Evolutionary conservation across 139 green algal genomes (phyloP).

Genomic region (Coelastrella sp.): DNA sequence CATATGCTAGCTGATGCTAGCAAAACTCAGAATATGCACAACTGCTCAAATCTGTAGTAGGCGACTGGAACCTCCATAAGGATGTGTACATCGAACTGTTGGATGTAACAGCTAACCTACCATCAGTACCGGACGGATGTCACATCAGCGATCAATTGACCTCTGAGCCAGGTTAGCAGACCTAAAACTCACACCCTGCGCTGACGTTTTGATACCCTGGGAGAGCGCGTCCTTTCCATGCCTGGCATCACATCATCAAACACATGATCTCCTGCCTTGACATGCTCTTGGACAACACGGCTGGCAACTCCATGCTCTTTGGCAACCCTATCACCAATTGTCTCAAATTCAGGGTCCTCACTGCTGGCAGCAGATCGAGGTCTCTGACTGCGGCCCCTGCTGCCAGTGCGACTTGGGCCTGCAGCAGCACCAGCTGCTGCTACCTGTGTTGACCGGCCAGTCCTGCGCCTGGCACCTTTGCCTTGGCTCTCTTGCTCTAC

Average conservation of each 20-base stretch:
- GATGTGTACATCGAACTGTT: too few species aligned
- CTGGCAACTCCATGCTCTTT: constrained; percentile 17
- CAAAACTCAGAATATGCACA: too few species aligned
- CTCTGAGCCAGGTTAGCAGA: too few species aligned
- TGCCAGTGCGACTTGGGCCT: neutral
- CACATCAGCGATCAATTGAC: too few species aligned
- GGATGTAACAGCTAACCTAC: too few species aligned
- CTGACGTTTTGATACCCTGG: constrained; percentile 19
- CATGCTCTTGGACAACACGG: constrained; percentile 22
- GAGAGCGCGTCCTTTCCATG: neutral
- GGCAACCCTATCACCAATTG: constrained; percentile 8
- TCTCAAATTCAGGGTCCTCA: constrained; percentile 16
- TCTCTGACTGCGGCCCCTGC: neutral
- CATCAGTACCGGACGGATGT: too few species aligned
- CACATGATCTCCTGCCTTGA: constrained; percentile 20
- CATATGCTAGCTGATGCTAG: too few species aligned
- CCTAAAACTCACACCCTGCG: neutral
- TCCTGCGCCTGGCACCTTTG: too few species aligned
- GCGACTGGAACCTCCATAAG: too few species aligned
- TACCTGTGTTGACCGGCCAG: too few species aligned
- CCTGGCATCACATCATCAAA: constrained; percentile 26
- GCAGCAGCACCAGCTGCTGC: neutral
- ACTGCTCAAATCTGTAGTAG: too few species aligned
- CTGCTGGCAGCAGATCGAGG: neutral
- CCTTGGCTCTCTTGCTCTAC: neutral